Evolutionary conservation across 345 rosid genomes (phyloP), one percentile per base, ranked within the genome.

Genomic region (Linum trigynum): DNA sequence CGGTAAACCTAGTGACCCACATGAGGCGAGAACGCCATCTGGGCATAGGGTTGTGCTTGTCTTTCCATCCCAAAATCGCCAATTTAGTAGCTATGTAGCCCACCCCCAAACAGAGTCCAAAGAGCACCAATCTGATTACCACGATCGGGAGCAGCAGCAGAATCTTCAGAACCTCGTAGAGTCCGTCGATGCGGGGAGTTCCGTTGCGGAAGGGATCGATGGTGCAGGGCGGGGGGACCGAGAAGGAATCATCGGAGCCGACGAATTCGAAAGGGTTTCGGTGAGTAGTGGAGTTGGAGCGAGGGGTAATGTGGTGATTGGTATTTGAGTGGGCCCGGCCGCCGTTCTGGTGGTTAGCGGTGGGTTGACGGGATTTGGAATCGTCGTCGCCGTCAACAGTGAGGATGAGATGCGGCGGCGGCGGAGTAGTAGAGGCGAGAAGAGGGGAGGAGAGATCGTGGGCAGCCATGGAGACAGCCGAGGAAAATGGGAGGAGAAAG

Each of bases 21-120:
- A 94, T 94, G 76, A 94, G 53, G 67, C 87, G 64, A 15, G 74
- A 85, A 66, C 99, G 80, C 97, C 99, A 94, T 57, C 6, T 76
- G 70, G 99, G 92, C 95, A 90, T 86, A 12, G 99, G 92, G 14
- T 85, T 84, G 51, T 86, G 84, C 80, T 70, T 83, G 69, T 94
- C 99, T 64, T 83, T 82, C 97, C 99, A 94, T 1, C 99, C 91
- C 32, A 45, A 53, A 12, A 94, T 83, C 0, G 99, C 97, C 61
- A 86, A 59, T 66, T 67, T 84, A 15, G 99, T 94, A n/a, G 86
- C 95, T 6, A 83, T 1, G 72, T 76, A 94, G 12, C 99, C 97
- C 38, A 88, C 42, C 38, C 59, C 69, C 79, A 90, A 79, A 71
- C 83, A 82, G 62, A 67, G 45, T 50, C 84, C 96, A 65, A 94